A percentile compares a stretch with the other conserved stretches of the same genome.
Conservation (phyloP, 768 basidiomycete species). For the Russula emetica region DNA sequence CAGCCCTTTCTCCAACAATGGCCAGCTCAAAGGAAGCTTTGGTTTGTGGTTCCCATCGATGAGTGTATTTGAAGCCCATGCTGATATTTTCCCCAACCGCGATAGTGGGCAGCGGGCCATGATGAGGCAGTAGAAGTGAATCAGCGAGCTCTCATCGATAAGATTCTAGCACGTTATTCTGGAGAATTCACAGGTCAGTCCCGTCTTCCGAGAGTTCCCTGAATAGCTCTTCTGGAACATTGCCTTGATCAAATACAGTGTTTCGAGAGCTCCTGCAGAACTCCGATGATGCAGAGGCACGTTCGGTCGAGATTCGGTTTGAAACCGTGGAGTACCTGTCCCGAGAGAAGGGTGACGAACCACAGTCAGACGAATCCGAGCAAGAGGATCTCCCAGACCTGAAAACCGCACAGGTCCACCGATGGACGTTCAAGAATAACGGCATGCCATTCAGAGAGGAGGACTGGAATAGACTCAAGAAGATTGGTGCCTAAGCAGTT, state of each 20-base stretch:
- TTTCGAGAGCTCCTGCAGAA: slow-evolving; percentile 91
- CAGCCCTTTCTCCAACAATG: neutral
- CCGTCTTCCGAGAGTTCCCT: neutral
- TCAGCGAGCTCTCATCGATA: slow-evolving; percentile 95
- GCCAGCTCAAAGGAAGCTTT: slow-evolving; percentile 19
- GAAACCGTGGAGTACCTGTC: slow-evolving; percentile 54
- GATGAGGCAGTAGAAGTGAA: slow-evolving; percentile 89
- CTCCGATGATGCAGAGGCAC: slow-evolving; percentile 85
- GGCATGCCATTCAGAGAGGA: slow-evolving; percentile 77
- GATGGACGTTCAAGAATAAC: slow-evolving; percentile 87
- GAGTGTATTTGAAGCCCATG: neutral
- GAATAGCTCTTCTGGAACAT: neutral
- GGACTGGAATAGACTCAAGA: slow-evolving; percentile 87
- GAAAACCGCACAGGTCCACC: slow-evolving; percentile 62
- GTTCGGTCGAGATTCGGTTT: slow-evolving; percentile 72
- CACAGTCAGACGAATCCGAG: neutral
- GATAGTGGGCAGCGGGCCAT: slow-evolving; percentile 52
- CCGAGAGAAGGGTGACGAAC: slow-evolving; percentile 30
- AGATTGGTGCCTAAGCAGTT: slow-evolving; percentile 56
- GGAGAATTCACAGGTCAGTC: slow-evolving; percentile 79
- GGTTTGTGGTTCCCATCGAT: slow-evolving; percentile 5
- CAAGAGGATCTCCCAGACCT: slow-evolving; percentile 50
- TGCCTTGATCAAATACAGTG: slow-evolving; percentile 35
- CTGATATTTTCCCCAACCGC: neutral
- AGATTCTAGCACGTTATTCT: slow-evolving; percentile 93